Evolutionary conservation across 1,139 yeast species (phyloP).

Genomic region (Hyphopichia wangnamkhiaoensis): DNA sequence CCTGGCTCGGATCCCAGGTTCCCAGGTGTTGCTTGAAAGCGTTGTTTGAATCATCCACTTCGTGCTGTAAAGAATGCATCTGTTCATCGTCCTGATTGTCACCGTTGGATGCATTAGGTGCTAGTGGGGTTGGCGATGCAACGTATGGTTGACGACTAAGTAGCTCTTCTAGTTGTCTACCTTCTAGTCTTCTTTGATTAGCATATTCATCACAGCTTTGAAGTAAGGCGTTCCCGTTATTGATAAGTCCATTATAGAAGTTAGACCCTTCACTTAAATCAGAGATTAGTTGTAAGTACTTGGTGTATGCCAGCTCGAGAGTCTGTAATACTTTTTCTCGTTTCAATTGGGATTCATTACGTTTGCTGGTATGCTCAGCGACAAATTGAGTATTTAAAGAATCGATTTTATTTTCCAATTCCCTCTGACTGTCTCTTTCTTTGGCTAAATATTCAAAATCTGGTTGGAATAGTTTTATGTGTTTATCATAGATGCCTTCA

Average conservation of each 20-base stretch:
- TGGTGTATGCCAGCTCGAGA: constrained; percentile 54
- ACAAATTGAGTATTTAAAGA: constrained; percentile 40
- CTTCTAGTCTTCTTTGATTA: constrained; percentile 54
- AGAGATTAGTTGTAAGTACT: constrained; percentile 55
- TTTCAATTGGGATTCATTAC: constrained; percentile 27
- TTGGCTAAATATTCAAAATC: constrained; percentile 41
- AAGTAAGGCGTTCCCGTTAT: constrained; percentile 48
- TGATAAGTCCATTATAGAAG: constrained; percentile 67
- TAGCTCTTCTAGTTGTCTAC: constrained; percentile 44
- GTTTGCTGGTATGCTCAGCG: constrained; percentile 13
- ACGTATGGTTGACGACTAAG: background rate
- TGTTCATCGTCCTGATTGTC: background rate
- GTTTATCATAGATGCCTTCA: constrained; percentile 35
- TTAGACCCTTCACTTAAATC: constrained; percentile 69
- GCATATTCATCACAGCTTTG: constrained; percentile 57
- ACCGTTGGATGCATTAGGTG: background rate
- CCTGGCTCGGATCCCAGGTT: constrained; percentile 35
- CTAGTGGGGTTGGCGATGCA: constrained; percentile 1
- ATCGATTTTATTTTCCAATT: constrained; percentile 46
- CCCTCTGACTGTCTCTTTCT: constrained; percentile 42
- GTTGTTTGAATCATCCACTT: constrained; percentile 8
- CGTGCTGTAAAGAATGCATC: constrained; percentile 7
- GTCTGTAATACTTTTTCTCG: constrained; percentile 55
- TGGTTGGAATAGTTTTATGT: constrained; percentile 39
- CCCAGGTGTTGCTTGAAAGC: constrained; percentile 8